Evolutionary conservation across 805 yeast species (phyloP), one percentile per base, ranked within the genome.

Genomic region (Schwanniomyces sp.): DNA sequence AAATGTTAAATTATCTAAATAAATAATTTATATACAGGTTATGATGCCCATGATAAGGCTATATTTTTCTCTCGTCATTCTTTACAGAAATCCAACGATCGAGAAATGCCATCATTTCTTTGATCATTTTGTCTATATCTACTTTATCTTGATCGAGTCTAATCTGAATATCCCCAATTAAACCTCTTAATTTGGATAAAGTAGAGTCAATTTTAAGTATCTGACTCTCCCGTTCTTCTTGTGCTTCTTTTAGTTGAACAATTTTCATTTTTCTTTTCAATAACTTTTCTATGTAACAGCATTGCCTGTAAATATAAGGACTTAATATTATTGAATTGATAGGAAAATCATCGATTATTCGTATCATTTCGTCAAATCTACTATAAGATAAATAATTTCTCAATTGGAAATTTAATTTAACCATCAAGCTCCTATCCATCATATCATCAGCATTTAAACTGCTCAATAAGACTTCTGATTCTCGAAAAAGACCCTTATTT

Each of bases 261-360:
- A 16, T 18, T 10, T 7, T 24, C 24, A 55, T 50, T 41, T 57
- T 58, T 46, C 51, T 52, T 11, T 21, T 29, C 17, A 67, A 48
- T 18, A 44, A 43, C 38, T 57, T 59, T 44, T 68, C 74, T 11
- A 72, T 56, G 40, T 45, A 62, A 37, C 59, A 55, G 42, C 69
- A 64, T 34, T 71, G 74, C 32, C 61, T 56, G 47, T 58, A 53
- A 16, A 72, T 52, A 50, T 68, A 72, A 8, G 73, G 74, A 41
- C 64, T 66, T 9, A 72, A 53, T 1, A 55, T 52, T 16, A 59
- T 54, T 5, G 58, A 62, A 42, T 69, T 56, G 12, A 73, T 52
- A 2, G 73, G 70, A 49, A 72, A 73, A 4, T 52, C 46, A 5
- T 62, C 60, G 2, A 72, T 53, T 1, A 48, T 44, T 26, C 49